Conservation (phyloP, 202 grass and related monocot genomes). For the Elaeis oleifera region DNA sequence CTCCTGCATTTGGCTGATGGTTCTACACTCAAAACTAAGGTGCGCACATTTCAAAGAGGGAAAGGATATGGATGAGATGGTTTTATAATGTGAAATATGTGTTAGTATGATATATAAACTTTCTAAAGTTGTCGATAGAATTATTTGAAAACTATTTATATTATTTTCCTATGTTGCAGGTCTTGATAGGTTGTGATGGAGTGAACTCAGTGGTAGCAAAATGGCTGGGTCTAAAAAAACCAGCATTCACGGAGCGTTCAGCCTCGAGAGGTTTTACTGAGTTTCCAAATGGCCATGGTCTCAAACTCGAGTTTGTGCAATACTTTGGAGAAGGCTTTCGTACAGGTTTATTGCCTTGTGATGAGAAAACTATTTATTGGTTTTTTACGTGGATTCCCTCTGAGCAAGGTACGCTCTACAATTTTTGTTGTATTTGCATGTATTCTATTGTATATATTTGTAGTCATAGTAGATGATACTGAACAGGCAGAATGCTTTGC, state of each 20-base stretch:
- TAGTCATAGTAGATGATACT: too few species aligned
- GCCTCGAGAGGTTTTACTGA: conserved; percentile 21
- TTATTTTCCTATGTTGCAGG: conserved; percentile 18
- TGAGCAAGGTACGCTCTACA: too few species aligned
- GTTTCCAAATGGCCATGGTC: too few species aligned
- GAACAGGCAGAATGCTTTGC: too few species aligned
- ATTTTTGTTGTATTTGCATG: not conserved
- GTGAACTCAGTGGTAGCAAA: conserved; percentile 54
- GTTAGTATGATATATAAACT: not conserved
- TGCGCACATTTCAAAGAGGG: not conserved
- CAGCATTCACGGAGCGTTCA: conserved; percentile 28
- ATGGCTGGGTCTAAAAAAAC: conserved; percentile 48
- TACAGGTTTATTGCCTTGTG: too few species aligned
- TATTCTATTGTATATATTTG: not conserved
- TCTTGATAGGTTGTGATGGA: conserved; percentile 40
- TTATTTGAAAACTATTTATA: too few species aligned
- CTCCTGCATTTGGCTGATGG: not conserved
- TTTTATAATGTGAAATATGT: not conserved
- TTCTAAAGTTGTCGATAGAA: too few species aligned
- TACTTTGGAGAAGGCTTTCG: too few species aligned
- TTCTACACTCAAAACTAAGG: conserved; percentile 1
- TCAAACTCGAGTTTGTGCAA: not conserved
- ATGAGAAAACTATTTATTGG: too few species aligned
- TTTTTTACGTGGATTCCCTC: too few species aligned
- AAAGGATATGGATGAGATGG: not conserved